Evolutionary conservation across 352 stramenopile genomes (phyloP), one percentile per base, ranked within the genome.

Genomic region (Globisporangium canariense): DNA sequence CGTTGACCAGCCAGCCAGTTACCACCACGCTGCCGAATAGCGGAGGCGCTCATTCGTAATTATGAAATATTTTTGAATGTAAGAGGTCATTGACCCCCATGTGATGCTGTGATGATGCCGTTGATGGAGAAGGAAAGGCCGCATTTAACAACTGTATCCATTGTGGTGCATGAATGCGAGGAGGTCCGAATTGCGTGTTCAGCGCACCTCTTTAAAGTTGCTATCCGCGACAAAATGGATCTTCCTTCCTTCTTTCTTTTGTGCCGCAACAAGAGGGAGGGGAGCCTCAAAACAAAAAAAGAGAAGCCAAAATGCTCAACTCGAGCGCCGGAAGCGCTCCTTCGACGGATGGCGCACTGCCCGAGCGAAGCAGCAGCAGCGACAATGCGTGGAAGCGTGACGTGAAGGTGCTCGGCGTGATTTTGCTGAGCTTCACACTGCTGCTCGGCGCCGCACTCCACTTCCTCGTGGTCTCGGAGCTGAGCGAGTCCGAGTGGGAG

Each of bases 401-500:
- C 58, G 63, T 91, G 51, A 68, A 75, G 38, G 66, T 78, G 28
- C 59, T 91, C 13, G 78, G 66, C 11, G 58, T 77, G 45, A 74
- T 91, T 54, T 67, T 89, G 16, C 46, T 77, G 1, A 53, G 51
- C 6, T 74, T 70, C 25, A 80, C 79, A 11, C 52, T 75, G 6
- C 61, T 78, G 22, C 65, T 88, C 25, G 59, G 46, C 5, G 58
- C 72, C 22, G 73, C 75, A 40, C 75, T 91, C 65, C 73, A 90
- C 62, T 63, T 63, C 32, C 77, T 93, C 46, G 78, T 93, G 22
- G 56, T 89, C 1, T 78, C 73, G 25, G 75, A 69, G 28, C 74
- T 93, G 16, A 83, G 64, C 28, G 73, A 79, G 32, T 67, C 51
- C 20, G 83, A 93, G 61, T 89, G 81, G 75, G 69, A 62, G 10